phyloP scores from a whole-genome alignment of 805 yeast species.

The Metschnikowia santaceciliae region DNA sequence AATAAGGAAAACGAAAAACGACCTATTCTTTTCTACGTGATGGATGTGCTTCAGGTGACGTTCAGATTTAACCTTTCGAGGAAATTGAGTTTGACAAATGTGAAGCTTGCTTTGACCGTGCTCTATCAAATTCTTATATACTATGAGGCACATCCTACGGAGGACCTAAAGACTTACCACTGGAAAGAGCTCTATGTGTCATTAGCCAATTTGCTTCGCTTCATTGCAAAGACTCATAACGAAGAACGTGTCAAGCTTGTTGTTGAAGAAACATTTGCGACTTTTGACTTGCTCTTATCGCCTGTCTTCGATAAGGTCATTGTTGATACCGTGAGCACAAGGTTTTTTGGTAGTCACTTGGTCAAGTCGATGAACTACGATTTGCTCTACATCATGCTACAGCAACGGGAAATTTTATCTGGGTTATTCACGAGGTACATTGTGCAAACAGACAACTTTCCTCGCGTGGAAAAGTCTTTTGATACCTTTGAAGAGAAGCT shows the following conservation, averaged over 20 bases:
- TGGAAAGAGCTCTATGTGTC: constrained; percentile 36
- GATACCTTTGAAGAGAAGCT: constrained; percentile 15
- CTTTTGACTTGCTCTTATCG: constrained; percentile 14
- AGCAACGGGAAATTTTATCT: constrained; percentile 22
- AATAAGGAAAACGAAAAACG: constrained; percentile 15
- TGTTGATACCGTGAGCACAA: constrained; percentile 14
- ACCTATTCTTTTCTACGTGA: constrained; percentile 25
- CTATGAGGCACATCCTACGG: constrained; percentile 14
- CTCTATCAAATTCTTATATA: constrained; percentile 24
- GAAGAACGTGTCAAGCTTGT: constrained; percentile 18
- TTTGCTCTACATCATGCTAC: constrained; percentile 27
- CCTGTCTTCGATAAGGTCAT: constrained; percentile 19
- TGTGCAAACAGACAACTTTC: constrained; percentile 11
- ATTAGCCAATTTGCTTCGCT: constrained; percentile 28
- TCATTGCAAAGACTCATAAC: constrained; percentile 16
- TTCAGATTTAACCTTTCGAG: constrained; percentile 37
- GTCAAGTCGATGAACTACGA: constrained; percentile 27
- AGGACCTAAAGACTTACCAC: constrained; percentile 22
- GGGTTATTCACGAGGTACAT: constrained; percentile 17
- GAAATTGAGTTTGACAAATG: constrained; percentile 30
- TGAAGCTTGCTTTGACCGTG: constrained; percentile 24
- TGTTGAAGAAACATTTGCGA: constrained; percentile 15
- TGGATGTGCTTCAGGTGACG: constrained; percentile 15
- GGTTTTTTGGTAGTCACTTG: constrained; percentile 17
- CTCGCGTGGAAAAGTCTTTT: constrained; percentile 13